A percentile compares a stretch with the other conserved stretches of the same genome.
Evolutionary conservation across 106 monocot species (phyloP).

Genomic region (Acanthochlamys bracteata): DNA sequence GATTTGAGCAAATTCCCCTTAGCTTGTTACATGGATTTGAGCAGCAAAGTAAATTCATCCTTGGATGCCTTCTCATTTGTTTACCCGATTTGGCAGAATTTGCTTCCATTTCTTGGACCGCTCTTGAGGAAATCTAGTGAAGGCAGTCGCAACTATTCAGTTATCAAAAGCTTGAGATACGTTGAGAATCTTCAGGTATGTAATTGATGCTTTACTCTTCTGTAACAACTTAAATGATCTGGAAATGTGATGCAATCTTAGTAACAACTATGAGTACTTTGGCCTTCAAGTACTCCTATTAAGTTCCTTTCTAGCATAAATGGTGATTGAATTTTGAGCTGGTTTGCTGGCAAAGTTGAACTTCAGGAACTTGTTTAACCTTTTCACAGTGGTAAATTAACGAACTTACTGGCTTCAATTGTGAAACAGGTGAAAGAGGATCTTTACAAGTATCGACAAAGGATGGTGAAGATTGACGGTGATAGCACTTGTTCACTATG

Average conservation of each 20-base stretch:
- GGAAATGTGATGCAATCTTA: neutral
- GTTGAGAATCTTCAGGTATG: constrained; percentile 87
- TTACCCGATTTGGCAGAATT: constrained; percentile 33
- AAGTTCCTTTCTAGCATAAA: too few species aligned
- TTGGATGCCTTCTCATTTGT: neutral
- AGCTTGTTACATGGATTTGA: too few species aligned
- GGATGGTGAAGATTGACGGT: constrained; percentile 70
- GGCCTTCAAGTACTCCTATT: too few species aligned
- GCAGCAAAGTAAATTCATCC: too few species aligned
- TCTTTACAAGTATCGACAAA: constrained; percentile 57
- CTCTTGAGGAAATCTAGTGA: constrained; percentile 91
- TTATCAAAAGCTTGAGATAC: constrained; percentile 75
- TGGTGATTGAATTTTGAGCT: too few species aligned
- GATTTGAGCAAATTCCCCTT: too few species aligned
- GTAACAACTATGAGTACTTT: neutral
- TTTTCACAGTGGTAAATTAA: neutral
- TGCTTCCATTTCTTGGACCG: constrained; percentile 92
- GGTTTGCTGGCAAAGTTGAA: too few species aligned
- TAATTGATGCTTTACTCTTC: constrained; percentile 1
- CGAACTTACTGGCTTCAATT: neutral
- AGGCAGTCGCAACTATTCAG: constrained; percentile 62
- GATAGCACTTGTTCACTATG: constrained; percentile 89
- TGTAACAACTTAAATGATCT: neutral
- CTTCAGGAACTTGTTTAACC: neutral
- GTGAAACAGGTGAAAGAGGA: constrained; percentile 70